Base-by-base conservation (phyloP, 371 early-diverging fungal species). In the Lichtheimia hyalospora region DNA sequence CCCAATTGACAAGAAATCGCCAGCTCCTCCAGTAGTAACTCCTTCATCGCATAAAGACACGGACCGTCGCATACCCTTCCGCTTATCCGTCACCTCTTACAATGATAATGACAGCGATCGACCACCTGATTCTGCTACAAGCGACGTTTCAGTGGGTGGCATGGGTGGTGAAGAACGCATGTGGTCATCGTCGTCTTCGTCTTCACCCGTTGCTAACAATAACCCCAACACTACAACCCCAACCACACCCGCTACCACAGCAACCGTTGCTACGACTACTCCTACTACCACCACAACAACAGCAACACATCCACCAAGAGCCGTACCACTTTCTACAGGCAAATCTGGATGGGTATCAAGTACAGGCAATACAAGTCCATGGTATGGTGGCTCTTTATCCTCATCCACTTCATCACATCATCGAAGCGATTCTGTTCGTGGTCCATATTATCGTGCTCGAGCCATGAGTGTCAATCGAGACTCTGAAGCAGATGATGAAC, bases 381-480 rank as follows among this genome's bases (percentile, higher is more conserved):
- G 79, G 79, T 67, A 63, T 46, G 67, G 71, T 7, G 69, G 68
- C 0, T 49, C 68, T 25, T 69, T 68, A 12, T 73, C 72, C 7
- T 78, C 78, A 6, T 60, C 76, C 28, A 63, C 78, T 1, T 73
- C 75, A 12, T 64, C 68, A 14, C 73, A 74, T 43, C 80, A 72
- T 48, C 67, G 80, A 52, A 62, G 62, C 24, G 70, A 72, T 6
- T 80, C 80, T 21, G 75, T 80, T 24, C 68, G 75, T 34, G 80
- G 80, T 8, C 80, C 80, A 8, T 80, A 80, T 57, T 80, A 80
- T 58, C 77, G 80, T 42, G 65, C 80, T 15, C 74, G 80, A 42
- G 77, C 76, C 39, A 68, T 74, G 68, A 80, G 80, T 54, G 63
- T 80, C 46, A 70, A 69, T 34, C 72, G 70, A 51, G 74, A 75